Percentiles rank a stretch among this genome's conserved stretches.
These are phyloP conservation scores for Eucalyptus melliodora DNA, from an alignment of 345 rosid species.

Conservation along the genomic window DNA sequence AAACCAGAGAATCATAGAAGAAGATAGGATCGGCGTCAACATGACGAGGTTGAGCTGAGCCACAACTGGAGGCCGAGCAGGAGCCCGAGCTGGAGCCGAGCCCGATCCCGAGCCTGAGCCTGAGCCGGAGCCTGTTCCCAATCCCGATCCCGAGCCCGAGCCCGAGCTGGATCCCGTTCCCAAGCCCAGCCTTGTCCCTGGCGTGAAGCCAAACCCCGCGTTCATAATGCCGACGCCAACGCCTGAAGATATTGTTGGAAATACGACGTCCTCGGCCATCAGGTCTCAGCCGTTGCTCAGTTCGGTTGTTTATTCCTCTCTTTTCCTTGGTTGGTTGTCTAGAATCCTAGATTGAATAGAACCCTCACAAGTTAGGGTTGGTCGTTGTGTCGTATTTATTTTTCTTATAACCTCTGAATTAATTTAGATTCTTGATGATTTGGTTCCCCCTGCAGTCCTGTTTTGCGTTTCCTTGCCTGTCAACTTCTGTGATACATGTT, in stretches of 20 bases:
- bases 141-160: too few species aligned
- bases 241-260: neutral
- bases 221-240: neutral
- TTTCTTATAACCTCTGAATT: neutral
- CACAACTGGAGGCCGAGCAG: neutral
- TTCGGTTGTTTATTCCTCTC: neutral
- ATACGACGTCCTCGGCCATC: neutral
- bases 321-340: neutral
- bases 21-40: neutral
- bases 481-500: neutral
- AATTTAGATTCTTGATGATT: neutral
- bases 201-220: neutral
- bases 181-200: neutral
- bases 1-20: neutral
- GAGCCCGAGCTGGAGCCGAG: neutral
- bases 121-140: neutral
- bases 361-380: neutral
- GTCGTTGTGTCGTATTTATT: neutral
- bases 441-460: neutral
- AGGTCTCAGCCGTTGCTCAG: neutral
- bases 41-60: neutral
- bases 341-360: neutral
- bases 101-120: neutral
- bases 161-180: neutral
- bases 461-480: neutral